These are phyloP conservation scores for Canna indica DNA, from an alignment of 176 grass and related monocot genomes.

Conservation along the genomic window DNA sequence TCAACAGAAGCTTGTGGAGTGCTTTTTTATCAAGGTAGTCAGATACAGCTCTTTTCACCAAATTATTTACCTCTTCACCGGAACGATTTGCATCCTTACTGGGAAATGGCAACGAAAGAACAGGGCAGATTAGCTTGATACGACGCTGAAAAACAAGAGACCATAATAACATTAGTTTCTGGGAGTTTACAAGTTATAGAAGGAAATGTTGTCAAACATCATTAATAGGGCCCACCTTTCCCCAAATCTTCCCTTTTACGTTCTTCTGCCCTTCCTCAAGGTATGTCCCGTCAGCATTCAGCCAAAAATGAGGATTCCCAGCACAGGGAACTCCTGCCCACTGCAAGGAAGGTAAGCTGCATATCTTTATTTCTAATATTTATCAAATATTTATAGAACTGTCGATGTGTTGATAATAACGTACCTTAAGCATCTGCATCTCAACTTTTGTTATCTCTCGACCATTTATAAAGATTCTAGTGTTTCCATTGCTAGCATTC, in stretches of 20 bases:
- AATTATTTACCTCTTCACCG: slow-evolving; percentile 34
- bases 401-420: neutral
- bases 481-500: slow-evolving; percentile 80
- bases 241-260: slow-evolving; percentile 82
- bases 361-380: neutral
- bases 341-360: slow-evolving; percentile 33
- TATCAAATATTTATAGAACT: slow-evolving; percentile 10
- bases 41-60: slow-evolving; percentile 35
- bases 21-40: slow-evolving; percentile 64
- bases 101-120: slow-evolving; percentile 81
- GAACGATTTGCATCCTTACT: slow-evolving; percentile 33
- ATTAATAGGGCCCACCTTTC: slow-evolving; percentile 52
- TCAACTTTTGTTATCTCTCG: slow-evolving; percentile 95
- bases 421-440: slow-evolving; percentile 89
- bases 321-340: slow-evolving; percentile 88
- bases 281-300: slow-evolving; percentile 90
- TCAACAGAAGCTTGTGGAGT: slow-evolving; percentile 60
- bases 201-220: neutral
- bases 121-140: slow-evolving; percentile 78
- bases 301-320: slow-evolving; percentile 97
- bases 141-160: slow-evolving; percentile 42
- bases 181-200: neutral
- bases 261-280: slow-evolving; percentile 98
- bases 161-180: neutral
- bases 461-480: slow-evolving; percentile 81